These are phyloP conservation scores for Xylariaceae sp. DNA, from an alignment of 2,329 filamentous ascomycete genomes.

Conservation along the genomic window DNA sequence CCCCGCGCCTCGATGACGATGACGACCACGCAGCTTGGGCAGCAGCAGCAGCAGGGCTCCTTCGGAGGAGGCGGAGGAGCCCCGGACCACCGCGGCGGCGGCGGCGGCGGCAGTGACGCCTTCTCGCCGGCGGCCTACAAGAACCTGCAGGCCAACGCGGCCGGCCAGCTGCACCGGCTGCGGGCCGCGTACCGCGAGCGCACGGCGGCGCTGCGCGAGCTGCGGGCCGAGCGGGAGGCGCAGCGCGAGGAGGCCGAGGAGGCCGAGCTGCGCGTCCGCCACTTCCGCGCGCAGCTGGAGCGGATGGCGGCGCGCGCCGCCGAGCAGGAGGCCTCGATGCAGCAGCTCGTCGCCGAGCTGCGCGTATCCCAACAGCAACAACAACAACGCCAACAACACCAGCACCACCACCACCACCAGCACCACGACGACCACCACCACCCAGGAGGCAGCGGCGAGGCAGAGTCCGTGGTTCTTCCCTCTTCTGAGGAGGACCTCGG, in stretches of 20 bases:
- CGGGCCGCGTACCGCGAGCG: slow-evolving; percentile 52
- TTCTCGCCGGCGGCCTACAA: slow-evolving; percentile 55
- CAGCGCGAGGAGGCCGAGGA: slow-evolving; percentile 50
- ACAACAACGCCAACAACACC: no score
- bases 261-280: slow-evolving; percentile 41
- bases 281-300: slow-evolving; percentile 53
- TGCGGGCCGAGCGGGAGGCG: slow-evolving; percentile 45
- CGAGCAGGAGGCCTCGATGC: slow-evolving; percentile 46
- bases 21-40: no score
- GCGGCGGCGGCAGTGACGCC: no score
- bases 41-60: no score
- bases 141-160: slow-evolving; percentile 52
- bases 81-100: no score
- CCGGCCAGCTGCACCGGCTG: slow-evolving; percentile 46
- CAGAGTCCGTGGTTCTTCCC: no score
- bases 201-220: slow-evolving; percentile 40
- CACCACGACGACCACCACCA: no score
- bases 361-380: no score
- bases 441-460: no score
- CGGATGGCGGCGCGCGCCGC: slow-evolving; percentile 46
- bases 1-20: slow-evolving; percentile 34
- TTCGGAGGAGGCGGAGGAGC: no score
- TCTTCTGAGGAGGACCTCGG: slow-evolving; percentile 45
- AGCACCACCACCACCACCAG: no score
- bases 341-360: slow-evolving; percentile 42